A percentile compares a stretch with the other conserved stretches of the same genome.
These are phyloP conservation scores for Endoconidiophora polonica DNA, from an alignment of 2,329 filamentous ascomycete genomes.

Conservation along the genomic window DNA sequence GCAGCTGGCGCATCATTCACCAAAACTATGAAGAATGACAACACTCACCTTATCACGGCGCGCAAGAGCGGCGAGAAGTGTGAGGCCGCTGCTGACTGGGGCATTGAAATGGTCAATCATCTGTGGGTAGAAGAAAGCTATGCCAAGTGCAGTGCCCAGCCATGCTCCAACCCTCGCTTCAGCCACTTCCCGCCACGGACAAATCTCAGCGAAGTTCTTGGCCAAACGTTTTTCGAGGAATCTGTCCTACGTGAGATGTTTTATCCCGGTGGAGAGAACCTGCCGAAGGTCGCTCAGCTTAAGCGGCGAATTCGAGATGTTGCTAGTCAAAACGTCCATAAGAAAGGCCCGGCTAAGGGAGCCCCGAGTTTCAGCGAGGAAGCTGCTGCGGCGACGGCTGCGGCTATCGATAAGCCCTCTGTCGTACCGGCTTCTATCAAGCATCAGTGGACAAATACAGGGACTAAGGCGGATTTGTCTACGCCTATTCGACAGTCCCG, in stretches of 20 bases:
- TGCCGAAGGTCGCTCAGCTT: constrained; percentile 27
- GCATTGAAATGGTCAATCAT: constrained; percentile 78
- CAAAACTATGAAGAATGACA: constrained; percentile 86
- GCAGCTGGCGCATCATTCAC: constrained; percentile 80
- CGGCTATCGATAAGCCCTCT: neutral
- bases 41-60: constrained; percentile 89
- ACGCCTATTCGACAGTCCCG: constrained; percentile 21
- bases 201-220: constrained; percentile 83
- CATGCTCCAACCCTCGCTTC: constrained; percentile 57
- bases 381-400: neutral
- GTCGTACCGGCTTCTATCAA: constrained; percentile 11
- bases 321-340: constrained; percentile 33
- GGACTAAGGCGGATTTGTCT: constrained; percentile 7
- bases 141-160: constrained; percentile 64
- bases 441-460: constrained; percentile 13
- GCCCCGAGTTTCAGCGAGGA: constrained; percentile 26
- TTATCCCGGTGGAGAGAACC: constrained; percentile 42
- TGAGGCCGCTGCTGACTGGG: constrained; percentile 82
- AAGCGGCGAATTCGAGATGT: constrained; percentile 34
- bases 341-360: constrained; percentile 30
- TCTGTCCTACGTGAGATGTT: constrained; percentile 46
- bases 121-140: constrained; percentile 97
- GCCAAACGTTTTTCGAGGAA: constrained; percentile 67
- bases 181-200: constrained; percentile 76
- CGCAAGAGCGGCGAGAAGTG: constrained; percentile 85